phyloP scores from a whole-genome alignment of 495 filamentous ascomycete species.

The Aspergillus funiculosus region DNA sequence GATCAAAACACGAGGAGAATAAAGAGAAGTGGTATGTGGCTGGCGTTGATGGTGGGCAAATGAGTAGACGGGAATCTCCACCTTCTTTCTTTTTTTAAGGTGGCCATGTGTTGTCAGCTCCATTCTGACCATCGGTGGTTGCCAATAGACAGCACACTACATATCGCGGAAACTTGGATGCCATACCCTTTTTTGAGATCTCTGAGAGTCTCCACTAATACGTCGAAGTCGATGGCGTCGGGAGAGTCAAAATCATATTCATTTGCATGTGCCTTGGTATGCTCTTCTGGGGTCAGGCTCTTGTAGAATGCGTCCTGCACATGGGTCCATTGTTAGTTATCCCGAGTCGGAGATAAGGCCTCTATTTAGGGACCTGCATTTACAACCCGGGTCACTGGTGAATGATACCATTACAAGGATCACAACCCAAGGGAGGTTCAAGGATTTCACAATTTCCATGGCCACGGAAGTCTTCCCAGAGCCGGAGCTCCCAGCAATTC shows the following conservation, averaged over 20 bases:
- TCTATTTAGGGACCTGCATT: background rate
- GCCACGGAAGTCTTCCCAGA: conserved; percentile 97
- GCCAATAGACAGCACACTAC: background rate
- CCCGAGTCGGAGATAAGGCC: background rate
- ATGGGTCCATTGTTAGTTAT: conserved; percentile 21
- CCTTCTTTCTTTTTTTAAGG: conserved; percentile 71
- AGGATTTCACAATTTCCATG: conserved; percentile 77
- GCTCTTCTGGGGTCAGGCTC: conserved; percentile 65
- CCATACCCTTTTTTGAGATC: conserved; percentile 89
- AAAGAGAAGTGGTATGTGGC: conserved; percentile 74
- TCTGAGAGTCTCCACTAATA: conserved; percentile 68
- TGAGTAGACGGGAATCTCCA: conserved; percentile 90
- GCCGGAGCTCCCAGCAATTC: conserved; percentile 90
- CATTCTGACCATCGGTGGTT: background rate
- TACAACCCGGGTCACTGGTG: conserved; percentile 2
- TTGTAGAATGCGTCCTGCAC: conserved; percentile 94
- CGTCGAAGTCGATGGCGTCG: conserved; percentile 90
- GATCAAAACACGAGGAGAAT: conserved; percentile 93
- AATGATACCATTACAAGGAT: conserved; percentile 84
- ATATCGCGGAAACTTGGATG: background rate
- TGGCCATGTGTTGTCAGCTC: conserved; percentile 3
- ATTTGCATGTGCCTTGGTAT: conserved; percentile 70
- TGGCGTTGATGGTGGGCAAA: conserved; percentile 86
- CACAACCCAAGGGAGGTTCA: conserved; percentile 96
- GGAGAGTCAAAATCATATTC: conserved; percentile 96